phyloP scores from a whole-genome alignment of 2,329 filamentous ascomycete species.

The Ophiobolus disseminans region DNA sequence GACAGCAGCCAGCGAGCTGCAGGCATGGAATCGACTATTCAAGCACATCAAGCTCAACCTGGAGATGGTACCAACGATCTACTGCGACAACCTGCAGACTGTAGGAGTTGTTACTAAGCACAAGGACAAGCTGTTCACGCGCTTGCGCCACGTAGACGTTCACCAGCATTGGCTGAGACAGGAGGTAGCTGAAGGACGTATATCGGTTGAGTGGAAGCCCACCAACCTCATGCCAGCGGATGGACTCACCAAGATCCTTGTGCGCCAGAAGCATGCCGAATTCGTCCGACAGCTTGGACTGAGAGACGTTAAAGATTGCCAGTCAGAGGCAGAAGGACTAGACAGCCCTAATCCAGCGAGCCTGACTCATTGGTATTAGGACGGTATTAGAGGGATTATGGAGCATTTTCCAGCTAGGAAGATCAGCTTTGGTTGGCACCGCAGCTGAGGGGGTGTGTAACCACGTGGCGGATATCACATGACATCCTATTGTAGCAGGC shows the following conservation, averaged over 20 bases:
- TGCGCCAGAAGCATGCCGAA: conserved; percentile 4
- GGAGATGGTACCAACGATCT: not conserved
- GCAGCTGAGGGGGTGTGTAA: too few relatives aligned
- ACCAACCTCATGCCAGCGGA: conserved; percentile 12
- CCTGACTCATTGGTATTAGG: not conserved
- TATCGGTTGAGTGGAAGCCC: conserved; percentile 5
- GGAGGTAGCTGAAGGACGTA: conserved; percentile 6
- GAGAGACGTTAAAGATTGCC: not conserved
- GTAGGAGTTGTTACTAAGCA: not conserved
- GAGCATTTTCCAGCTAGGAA: too few relatives aligned
- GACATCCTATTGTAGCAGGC: too few relatives aligned
- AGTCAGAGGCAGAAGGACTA: not conserved
- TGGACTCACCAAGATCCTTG: conserved; percentile 9
- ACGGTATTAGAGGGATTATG: too few relatives aligned
- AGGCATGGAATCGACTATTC: conserved; percentile 16
- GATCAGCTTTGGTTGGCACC: too few relatives aligned
- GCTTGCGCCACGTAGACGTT: conserved; percentile 14
- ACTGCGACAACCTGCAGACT: conserved; percentile 11
- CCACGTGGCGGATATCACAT: too few relatives aligned
- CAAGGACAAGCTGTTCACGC: conserved; percentile 6
- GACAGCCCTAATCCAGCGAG: not conserved
- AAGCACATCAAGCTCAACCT: not conserved
- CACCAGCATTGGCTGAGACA: conserved; percentile 14
- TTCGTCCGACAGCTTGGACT: conserved; percentile 6
- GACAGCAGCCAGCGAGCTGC: conserved; percentile 5